Evolutionary conservation across 2,329 filamentous ascomycete species (phyloP).

Genomic region (Penicillium palitans): DNA sequence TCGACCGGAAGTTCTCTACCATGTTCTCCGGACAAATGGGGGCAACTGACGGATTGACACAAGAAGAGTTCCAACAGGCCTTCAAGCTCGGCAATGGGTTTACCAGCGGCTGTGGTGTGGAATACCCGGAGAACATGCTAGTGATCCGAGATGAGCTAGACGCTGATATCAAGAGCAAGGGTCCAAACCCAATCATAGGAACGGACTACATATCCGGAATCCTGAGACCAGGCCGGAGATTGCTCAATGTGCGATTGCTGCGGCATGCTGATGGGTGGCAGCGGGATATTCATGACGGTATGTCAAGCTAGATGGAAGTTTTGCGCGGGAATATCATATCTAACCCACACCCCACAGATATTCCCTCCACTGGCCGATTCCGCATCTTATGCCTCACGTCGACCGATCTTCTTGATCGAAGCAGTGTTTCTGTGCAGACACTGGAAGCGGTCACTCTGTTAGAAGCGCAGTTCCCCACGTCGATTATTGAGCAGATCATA

Average conservation of each 20-base stretch:
- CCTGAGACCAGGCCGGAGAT: slow-evolving; percentile 34
- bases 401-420: slow-evolving; percentile 33
- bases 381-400: slow-evolving; percentile 38
- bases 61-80: slow-evolving; percentile 35
- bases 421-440: slow-evolving; percentile 28
- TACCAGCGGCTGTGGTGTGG: slow-evolving; percentile 41
- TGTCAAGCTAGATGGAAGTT: not conserved
- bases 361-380: slow-evolving; percentile 39
- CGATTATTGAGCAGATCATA: slow-evolving; percentile 35
- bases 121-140: slow-evolving; percentile 33
- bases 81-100: slow-evolving; percentile 39
- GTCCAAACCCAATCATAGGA: slow-evolving; percentile 22
- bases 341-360: slow-evolving; percentile 19
- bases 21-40: slow-evolving; percentile 41
- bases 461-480: slow-evolving; percentile 25
- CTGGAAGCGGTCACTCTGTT: slow-evolving; percentile 23
- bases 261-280: slow-evolving; percentile 37
- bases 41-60: slow-evolving; percentile 27
- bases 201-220: slow-evolving; percentile 38
- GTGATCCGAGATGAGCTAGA: slow-evolving; percentile 24
- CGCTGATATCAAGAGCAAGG: slow-evolving; percentile 6
- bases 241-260: slow-evolving; percentile 33
- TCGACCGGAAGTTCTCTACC: slow-evolving; percentile 40
- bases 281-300: slow-evolving; percentile 35
- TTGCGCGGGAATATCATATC: not conserved